Evolutionary conservation across 106 monocot species (phyloP).

Genomic region (Dendrobium officinale): DNA sequence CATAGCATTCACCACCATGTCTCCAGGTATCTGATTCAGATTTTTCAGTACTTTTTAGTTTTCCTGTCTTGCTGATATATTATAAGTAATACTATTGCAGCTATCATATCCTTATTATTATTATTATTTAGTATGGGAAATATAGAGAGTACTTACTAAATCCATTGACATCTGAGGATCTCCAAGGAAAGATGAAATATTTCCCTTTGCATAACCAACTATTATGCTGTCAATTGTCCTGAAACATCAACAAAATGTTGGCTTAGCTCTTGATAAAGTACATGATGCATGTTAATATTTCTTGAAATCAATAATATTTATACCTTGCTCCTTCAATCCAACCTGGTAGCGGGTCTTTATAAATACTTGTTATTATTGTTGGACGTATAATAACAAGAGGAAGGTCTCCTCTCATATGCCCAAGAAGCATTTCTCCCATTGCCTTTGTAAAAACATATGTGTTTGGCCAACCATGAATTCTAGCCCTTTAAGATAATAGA

Average conservation of each 20-base stretch:
- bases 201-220: conserved; percentile 50
- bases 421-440: conserved; percentile 75
- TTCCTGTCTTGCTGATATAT: no score
- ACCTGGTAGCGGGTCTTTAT: conserved; percentile 63
- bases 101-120: no score
- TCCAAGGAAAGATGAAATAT: conserved; percentile 47
- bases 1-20: conserved; percentile 82
- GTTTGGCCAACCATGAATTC: conserved; percentile 70
- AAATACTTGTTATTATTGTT: conserved; percentile 68
- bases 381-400: conserved; percentile 70
- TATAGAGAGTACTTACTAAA: conserved; percentile 27
- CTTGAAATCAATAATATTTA: background rate
- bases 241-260: background rate
- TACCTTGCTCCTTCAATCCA: conserved; percentile 80
- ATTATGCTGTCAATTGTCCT: conserved; percentile 72
- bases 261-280: background rate
- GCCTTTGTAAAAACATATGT: conserved; percentile 87
- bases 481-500: conserved; percentile 38
- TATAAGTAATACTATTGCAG: no score
- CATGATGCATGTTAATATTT: background rate
- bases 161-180: conserved; percentile 48
- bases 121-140: background rate
- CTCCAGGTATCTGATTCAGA: conserved; percentile 55
- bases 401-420: conserved; percentile 36
- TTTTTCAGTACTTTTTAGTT: background rate